Percentiles rank a stretch among this genome's conserved stretches.
phyloP scores from a whole-genome alignment of 352 stramenopile genomes.

The Aphanomyces invadans region DNA sequence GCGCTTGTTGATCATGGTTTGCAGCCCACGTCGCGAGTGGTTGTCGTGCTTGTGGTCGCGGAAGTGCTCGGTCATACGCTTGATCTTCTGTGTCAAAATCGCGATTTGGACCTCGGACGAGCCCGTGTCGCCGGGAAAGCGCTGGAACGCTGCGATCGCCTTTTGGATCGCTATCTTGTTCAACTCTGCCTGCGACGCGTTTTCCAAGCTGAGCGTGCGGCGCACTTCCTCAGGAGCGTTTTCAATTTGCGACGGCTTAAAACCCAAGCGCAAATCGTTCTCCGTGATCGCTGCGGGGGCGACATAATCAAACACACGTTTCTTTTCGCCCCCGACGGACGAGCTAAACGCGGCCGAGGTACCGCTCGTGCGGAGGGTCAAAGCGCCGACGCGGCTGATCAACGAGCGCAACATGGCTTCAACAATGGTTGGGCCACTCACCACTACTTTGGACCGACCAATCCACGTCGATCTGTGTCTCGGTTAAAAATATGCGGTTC shows the following conservation, averaged over 20 bases:
- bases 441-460: constrained; percentile 9
- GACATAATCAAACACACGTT: constrained; percentile 12
- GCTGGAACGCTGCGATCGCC: constrained; percentile 79
- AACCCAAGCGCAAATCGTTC: constrained; percentile 16
- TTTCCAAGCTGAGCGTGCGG: constrained; percentile 55
- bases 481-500: neutral
- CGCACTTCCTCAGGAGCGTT: constrained; percentile 11
- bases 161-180: constrained; percentile 75
- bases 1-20: constrained; percentile 79
- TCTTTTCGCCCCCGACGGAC: constrained; percentile 1
- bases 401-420: constrained; percentile 16
- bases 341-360: neutral
- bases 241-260: constrained; percentile 9
- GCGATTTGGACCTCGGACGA: constrained; percentile 82
- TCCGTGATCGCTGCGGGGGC: constrained; percentile 1
- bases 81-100: constrained; percentile 80
- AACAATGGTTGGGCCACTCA: constrained; percentile 6
- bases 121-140: constrained; percentile 76
- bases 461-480: neutral
- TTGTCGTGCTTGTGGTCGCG: constrained; percentile 81
- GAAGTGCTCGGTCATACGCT: constrained; percentile 65
- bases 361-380: neutral
- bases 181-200: constrained; percentile 74
- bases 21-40: constrained; percentile 75
- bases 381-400: constrained; percentile 1